These are phyloP conservation scores for Cryphonectria carpinicola DNA, from an alignment of 2,329 filamentous ascomycete genomes.

Conservation along the genomic window DNA sequence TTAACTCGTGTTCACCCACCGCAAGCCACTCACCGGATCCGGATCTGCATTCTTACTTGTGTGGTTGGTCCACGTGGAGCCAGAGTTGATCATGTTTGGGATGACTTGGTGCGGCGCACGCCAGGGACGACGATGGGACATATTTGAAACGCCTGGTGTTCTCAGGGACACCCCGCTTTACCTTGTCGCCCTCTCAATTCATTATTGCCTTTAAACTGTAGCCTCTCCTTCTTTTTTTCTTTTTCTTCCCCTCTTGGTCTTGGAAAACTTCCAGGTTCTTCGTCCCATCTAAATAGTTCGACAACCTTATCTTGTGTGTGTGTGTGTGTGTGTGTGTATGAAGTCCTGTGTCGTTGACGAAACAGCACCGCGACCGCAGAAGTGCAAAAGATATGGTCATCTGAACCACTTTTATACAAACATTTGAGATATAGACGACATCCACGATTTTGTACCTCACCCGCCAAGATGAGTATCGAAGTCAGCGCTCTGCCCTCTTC, in stretches of 20 bases:
- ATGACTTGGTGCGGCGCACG: not conserved
- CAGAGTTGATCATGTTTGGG: slow-evolving; percentile 9
- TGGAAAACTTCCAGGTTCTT: not conserved
- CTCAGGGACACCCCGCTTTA: not conserved
- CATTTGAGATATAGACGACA: not conserved
- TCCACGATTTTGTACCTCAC: not conserved
- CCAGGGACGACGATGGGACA: slow-evolving; percentile 23
- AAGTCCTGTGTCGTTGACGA: not conserved
- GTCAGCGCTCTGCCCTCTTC: slow-evolving; percentile 21
- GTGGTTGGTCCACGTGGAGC: slow-evolving; percentile 16
- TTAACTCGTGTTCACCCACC: not conserved
- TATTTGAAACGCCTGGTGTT: slow-evolving; percentile 25
- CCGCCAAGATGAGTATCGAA: slow-evolving; percentile 23
- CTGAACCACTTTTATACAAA: not conserved
- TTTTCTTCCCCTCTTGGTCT: not conserved
- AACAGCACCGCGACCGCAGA: not conserved
- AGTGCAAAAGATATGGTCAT: not conserved
- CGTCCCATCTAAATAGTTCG: not conserved
- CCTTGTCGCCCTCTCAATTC: not conserved
- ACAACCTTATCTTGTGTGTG: not conserved
- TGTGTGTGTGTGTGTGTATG: not conserved
- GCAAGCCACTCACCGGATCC: not conserved
- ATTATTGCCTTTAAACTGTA: not conserved
- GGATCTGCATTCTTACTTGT: slow-evolving; percentile 13
- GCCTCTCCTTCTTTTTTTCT: not conserved